Base-by-base conservation (phyloP, 495 filamentous ascomycete genomes). In the Penicillium chermesinum region DNA sequence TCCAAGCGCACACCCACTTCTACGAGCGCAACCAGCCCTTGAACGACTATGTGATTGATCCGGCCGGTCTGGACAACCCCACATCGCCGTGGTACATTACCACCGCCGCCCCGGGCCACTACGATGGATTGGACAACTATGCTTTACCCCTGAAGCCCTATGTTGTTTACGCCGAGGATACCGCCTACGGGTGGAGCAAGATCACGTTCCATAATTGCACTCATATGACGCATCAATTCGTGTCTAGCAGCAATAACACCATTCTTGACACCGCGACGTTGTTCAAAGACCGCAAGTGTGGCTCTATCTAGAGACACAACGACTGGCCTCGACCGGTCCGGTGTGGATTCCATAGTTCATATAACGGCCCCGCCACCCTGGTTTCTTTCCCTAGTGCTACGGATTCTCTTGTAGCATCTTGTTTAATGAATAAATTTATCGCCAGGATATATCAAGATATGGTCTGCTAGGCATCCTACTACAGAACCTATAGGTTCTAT, bases 1-100 rank as follows among this genome's bases (percentile, higher is more conserved):
- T 79, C 14, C 70, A 69, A 51, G 77, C 74, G 3, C 77, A 80
- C 54, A 66, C 71, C 38, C 77, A 80, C 41, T 70, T 66, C 51
- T 75, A 68, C 42, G 63, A 77, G 43, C 57, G 67, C 15, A 21
- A 52, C 14, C n/a, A 44, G 14, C 53, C 68, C 1, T 52, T 71
- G 13, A 34, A 38, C 8, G 59, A 77, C 42, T 50, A 50, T 34
- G 56, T 48, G 1, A 59, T 57, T 1, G 60, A 65, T 48, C 54
- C 57, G 9, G 62, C 59, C 0, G 72, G 66, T 0, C 48, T 74
- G 49, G 40, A 67, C 16, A 66, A 78, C 44, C 75, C 75, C 2
- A 56, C 43, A 7, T 65, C 68, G 9, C 71, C 75, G 0, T 64
- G 73, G 74, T 77, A 76, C 51, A 70, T 76, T 16, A 53, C 53